phyloP scores from a whole-genome alignment of 2,329 filamentous ascomycete species.

The Penicillium sp. region DNA sequence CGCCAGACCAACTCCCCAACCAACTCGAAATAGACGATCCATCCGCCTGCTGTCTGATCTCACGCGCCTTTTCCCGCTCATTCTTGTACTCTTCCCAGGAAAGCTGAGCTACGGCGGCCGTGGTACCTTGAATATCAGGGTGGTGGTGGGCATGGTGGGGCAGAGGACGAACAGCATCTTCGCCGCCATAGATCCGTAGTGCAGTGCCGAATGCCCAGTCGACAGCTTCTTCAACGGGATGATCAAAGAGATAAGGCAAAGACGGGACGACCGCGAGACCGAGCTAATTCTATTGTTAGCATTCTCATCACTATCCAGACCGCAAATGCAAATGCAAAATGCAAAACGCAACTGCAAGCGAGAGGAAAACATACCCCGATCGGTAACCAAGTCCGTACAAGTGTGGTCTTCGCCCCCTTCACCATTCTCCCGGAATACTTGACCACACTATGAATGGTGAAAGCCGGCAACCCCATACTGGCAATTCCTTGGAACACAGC shows the following conservation, averaged over 20 bases:
- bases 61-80: constrained; percentile 27
- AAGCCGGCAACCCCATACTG: constrained; percentile 89
- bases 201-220: constrained; percentile 86
- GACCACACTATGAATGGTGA: constrained; percentile 92
- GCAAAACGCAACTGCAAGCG: no score
- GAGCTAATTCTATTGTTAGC: constrained; percentile 45
- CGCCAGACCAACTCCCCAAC: constrained; percentile 11
- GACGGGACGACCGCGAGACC: constrained; percentile 75
- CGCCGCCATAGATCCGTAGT: constrained; percentile 70
- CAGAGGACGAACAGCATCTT: constrained; percentile 49
- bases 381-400: constrained; percentile 78
- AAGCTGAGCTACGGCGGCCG: constrained; percentile 13
- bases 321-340: no score
- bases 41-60: constrained; percentile 20
- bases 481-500: constrained; percentile 88
- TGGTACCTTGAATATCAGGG: not conserved
- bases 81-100: constrained; percentile 39
- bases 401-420: constrained; percentile 74
- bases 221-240: constrained; percentile 87
- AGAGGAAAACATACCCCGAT: constrained; percentile 68
- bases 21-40: constrained; percentile 9
- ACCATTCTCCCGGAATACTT: constrained; percentile 83
- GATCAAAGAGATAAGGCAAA: constrained; percentile 79
- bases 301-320: not conserved
- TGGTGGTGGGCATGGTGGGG: constrained; percentile 16